Conservation (phyloP, 148 eudicot species). For the Persicaria maculosa region DNA sequence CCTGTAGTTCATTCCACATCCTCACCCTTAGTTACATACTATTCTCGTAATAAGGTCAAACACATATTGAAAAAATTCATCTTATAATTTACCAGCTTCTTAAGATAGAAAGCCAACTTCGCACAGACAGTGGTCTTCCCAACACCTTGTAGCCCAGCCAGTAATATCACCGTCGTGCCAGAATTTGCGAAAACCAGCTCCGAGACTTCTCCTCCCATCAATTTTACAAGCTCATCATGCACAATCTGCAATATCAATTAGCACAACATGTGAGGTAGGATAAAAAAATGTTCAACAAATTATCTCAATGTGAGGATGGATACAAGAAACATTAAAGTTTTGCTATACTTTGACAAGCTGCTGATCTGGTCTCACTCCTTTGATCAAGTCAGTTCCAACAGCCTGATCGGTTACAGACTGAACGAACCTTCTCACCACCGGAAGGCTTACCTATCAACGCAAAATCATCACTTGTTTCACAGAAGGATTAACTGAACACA, state of each 20-base stretch:
- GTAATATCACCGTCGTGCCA: constrained; percentile 74
- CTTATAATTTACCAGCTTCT: constrained; percentile 57
- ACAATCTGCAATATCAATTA: constrained; percentile 63
- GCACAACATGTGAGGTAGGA: not conserved
- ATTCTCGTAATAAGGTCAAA: not conserved
- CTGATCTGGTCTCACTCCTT: constrained; percentile 94
- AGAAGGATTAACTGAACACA: constrained; percentile 1
- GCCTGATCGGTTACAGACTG: constrained; percentile 89
- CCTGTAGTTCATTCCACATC: constrained; percentile 35
- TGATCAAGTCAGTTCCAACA: constrained; percentile 79
- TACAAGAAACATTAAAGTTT: not conserved
- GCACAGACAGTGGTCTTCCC: constrained; percentile 98
- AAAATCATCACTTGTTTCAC: constrained; percentile 8
- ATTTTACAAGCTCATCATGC: constrained; percentile 73
- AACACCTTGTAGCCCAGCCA: constrained; percentile 98
- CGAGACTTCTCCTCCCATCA: constrained; percentile 97
- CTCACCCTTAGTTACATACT: constrained; percentile 1
- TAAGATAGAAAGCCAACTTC: constrained; percentile 84
- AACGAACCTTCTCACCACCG: constrained; percentile 92
- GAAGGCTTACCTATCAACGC: constrained; percentile 82
- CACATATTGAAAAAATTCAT: not conserved
- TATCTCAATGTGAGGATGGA: not conserved
- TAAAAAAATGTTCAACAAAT: not conserved
- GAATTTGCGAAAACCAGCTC: constrained; percentile 81
- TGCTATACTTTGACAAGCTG: constrained; percentile 83